Evolutionary conservation across 768 basidiomycete genomes (phyloP), one percentile per base, ranked within the genome.

Genomic region (Suillus subluteus): DNA sequence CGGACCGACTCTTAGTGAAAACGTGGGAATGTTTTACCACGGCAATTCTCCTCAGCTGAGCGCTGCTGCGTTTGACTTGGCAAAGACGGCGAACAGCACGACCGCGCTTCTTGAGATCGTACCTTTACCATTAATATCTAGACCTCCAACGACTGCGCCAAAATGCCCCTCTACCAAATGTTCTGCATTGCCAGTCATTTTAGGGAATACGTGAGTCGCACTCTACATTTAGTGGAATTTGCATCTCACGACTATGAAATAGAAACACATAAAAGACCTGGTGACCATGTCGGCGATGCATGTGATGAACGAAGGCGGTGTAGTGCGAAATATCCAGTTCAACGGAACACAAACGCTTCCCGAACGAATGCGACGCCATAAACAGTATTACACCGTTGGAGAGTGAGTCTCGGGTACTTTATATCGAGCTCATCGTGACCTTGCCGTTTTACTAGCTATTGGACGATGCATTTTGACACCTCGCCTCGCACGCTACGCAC

Each of bases 401-500:
- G 94, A 96, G 94, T 95, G 73, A 76, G 94, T 91, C 3, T 12
- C 44, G 1, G 6, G 6, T 63, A n/a, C 40, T 55, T 12, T 48
- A 7, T 35, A 12, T 21, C 38, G 8, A 62, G 18, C 50, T 30
- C 40, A 0, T 58, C 32, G n/a, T 67, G 69, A 32, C 75, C 65
- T 48, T 7, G 6, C 43, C 23, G 16, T 18, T 62, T 30, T 40
- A 3, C 58, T 71, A 96, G 95, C 71, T 95, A 95, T 76, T 96
- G 94, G 94, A 89, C 91, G 5, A 86, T 97, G 82, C 87, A 94
- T 74, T 97, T 96, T 75, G 95, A 97, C 81, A 87, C 92, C 4
- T 91, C 91, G 11, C 95, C 95, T 13, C 81, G 82, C 46, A 88
- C 87, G 0, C 81, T 96, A 59, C 80, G 82, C 7, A 80, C 84